Evolutionary conservation across 371 early-diverging fungal species (phyloP), one percentile per base, ranked within the genome.

Genomic region (Gilbertella persicaria): DNA sequence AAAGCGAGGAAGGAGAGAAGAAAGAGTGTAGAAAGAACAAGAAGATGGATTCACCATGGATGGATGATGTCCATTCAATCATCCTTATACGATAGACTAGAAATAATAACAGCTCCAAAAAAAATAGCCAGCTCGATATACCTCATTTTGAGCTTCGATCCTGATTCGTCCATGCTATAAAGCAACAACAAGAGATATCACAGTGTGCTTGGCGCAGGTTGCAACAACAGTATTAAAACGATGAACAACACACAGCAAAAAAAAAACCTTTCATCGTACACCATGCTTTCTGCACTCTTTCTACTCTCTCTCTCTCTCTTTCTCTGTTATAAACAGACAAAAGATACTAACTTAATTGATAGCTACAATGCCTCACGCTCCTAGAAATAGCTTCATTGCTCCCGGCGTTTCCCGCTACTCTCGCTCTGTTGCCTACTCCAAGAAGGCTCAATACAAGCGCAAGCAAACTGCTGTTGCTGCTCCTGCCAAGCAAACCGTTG

Each of bases 401-500:
- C 87, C 90, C 53, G 95, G 95, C 60, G 85, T 95, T 59, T 67
- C 85, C 69, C 90, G 88, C 62, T 83, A 80, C 75, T 88, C 91
- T 64, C 93, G 94, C 69, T 86, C 91, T 44, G 71, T 72, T 69
- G 79, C 83, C 57, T 89, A 86, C 83, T 78, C 86, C 80, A 88
- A 87, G 85, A 88, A 89, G 75, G 93, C 86, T 46, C 76, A 87
- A 51, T 91, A 89, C 86, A 94, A 94, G 91, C 78, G 73, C 65
- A 75, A 82, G 71, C 89, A 86, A 78, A 67, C 75, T 53, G 67
- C 64, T 59, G 69, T 68, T 48, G 66, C 78, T 48, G 71, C 78
- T 59, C 60, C 81, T 40, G 76, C 78, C 58, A 75, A 81, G 56
- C 62, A 66, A 50, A 71, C 75, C 53, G 75, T 69, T 38, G 77